Evolutionary conservation across 352 stramenopile genomes (phyloP), one percentile per base, ranked within the genome.

Genomic region (Pythium chondricola): DNA sequence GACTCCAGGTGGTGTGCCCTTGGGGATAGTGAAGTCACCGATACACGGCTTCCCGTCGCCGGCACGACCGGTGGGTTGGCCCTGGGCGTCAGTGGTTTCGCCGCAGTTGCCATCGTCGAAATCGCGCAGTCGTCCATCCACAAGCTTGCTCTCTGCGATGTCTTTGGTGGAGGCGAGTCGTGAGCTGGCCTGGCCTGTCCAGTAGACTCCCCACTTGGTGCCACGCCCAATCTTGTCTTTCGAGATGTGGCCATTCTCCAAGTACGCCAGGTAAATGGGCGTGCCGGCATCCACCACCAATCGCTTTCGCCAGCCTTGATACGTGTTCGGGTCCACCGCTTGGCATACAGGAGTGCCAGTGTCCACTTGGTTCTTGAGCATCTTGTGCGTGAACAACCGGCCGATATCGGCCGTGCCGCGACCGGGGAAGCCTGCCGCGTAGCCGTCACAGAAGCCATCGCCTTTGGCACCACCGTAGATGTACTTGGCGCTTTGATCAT

Each of bases 401-500:
- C 74, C 74, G 29, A 84, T 84, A 44, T 75, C 59, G 13, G 51
- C 60, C 27, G 69, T 55, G 32, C 75, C 75, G 27, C 73, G 75
- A 5, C 74, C 75, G 0, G 71, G 71, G 48, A 80, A 88, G 13
- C 72, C 74, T 1, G 72, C 70, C 24, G 67, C 71, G 22, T 86
- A 88, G 41, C 76, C 76, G n/a, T 73, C 63, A 51, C 76, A 88
- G 49, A 83, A 83, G 21, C 74, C 74, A 31, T 86, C 81, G 35
- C 70, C 71, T 11, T 74, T 67, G 21, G 68, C 50, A 24, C 76
- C 76, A 27, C 72, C 71, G 38, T 69, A 88, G 51, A 88, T 85
- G 56, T 85, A 88, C 32, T 69, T 63, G 13, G 55, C 63, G 45
- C 71, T 83, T 41, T 81, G 56, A 41, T 85, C 67, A 43, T 88